Conservation (phyloP, 306 rosid genomes). For the Vicia faba region DNA sequence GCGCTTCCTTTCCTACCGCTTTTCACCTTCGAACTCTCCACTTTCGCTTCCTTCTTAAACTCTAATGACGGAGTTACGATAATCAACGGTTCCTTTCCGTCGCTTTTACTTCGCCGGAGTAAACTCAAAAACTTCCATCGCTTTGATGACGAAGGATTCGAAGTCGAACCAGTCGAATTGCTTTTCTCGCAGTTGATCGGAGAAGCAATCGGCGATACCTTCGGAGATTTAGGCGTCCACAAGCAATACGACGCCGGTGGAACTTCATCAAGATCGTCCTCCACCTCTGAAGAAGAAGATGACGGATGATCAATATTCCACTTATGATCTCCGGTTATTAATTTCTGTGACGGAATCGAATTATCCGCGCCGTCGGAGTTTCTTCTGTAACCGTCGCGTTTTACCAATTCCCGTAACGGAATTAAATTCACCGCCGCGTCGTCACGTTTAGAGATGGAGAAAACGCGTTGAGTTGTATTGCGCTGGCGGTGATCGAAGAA, state of each 20-base stretch:
- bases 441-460: conserved; percentile 63
- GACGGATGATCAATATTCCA: conserved; percentile 30
- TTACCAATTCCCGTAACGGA: conserved; percentile 33
- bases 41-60: neutral
- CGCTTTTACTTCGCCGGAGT: conserved; percentile 74
- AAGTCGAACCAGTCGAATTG: conserved; percentile 77
- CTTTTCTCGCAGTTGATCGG: conserved; percentile 64
- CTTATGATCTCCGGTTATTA: no score
- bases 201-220: no score
- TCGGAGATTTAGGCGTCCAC: conserved; percentile 62
- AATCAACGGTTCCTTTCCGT: conserved; percentile 59
- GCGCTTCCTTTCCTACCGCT: neutral
- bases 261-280: conserved; percentile 57
- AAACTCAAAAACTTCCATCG: conserved; percentile 72
- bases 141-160: conserved; percentile 41
- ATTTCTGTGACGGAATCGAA: conserved; percentile 38
- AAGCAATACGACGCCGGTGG: conserved; percentile 72
- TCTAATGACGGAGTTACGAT: conserved; percentile 43
- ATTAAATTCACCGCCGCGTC: conserved; percentile 9
- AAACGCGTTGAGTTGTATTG: conserved; percentile 39
- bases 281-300: conserved; percentile 40
- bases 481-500: conserved; percentile 22
- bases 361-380: conserved; percentile 20
- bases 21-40: conserved; percentile 19
- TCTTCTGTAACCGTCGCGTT: neutral